Base-by-base conservation (phyloP, 192 early-diverging fungal genomes). In the Coemansia sp. region DNA sequence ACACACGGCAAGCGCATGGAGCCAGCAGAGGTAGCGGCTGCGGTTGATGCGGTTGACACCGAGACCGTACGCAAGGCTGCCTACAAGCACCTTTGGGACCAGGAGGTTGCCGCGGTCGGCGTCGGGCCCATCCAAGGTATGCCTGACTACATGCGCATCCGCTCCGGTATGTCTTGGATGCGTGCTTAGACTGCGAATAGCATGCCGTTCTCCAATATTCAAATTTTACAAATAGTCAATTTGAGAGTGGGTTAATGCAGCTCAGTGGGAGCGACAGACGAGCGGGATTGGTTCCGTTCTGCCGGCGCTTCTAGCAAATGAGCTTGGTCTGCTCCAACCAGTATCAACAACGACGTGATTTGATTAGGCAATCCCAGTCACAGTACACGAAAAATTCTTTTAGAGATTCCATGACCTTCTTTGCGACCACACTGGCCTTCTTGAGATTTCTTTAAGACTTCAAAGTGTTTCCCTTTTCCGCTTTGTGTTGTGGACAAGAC, bases 1-100 rank as follows among this genome's bases (percentile, higher is more conserved):
- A 94, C 92, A 16, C 89, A 89, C 64, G 94, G 94, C 58, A 92
- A 91, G 84, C 92, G 95, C 74, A 81, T 92, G 75, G 89, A 90
- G 44, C 93, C 94, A 10, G 85, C 89, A 74, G 88, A 97, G 83
- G 85, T 98, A 32, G 96, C 96, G 60, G 82, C 86, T 51, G 81
- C 90, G 21, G 89, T 98, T 58, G 92, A 91, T 60, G 82, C 86
- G 64, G 88, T 98, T 49, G 91, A 92, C 28, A 90, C 88, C n/a
- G 70, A 74, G 56, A 89, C 97, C 68, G 92, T 98, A 44, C 88
- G 89, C 82, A 86, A 90, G 62, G 93, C 89, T 59, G 94, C 94
- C 48, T 74, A 83, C 54, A 85, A 95, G 83, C 92, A 96, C 79
- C 84, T 98, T 53, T 92, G 91, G 85, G 89, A 95, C 78, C 82